These are phyloP conservation scores for Tricholoma bakamatsutake DNA, from an alignment of 768 basidiomycete genomes.

Conservation along the genomic window DNA sequence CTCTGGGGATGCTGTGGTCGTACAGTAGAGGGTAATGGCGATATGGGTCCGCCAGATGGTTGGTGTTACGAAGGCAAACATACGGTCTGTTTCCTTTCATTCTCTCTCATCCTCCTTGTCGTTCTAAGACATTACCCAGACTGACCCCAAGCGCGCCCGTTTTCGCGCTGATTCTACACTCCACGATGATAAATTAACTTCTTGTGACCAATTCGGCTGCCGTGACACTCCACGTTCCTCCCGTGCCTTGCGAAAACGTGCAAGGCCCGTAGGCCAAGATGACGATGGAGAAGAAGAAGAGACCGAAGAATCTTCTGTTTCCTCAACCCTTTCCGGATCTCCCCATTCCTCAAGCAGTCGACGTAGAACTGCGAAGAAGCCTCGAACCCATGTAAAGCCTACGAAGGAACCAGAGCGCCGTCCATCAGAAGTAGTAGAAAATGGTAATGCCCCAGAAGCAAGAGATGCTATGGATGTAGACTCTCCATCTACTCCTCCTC, in stretches of 20 bases:
- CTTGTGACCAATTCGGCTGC: constrained; percentile 55
- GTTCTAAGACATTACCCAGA: constrained; percentile 33
- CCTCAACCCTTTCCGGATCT: constrained; percentile 11
- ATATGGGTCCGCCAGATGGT: constrained; percentile 79
- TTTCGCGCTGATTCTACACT: constrained; percentile 73
- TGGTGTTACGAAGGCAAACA: constrained; percentile 86
- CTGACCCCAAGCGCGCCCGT: constrained; percentile 67
- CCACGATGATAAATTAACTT: constrained; percentile 59
- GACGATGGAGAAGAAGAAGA: constrained; percentile 12
- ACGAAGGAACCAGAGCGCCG: neutral
- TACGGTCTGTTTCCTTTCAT: constrained; percentile 42
- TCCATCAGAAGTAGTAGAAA: constrained; percentile 1
- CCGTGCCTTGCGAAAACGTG: constrained; percentile 25
- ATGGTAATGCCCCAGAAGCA: neutral
- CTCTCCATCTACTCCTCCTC: neutral
- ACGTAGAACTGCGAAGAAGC: constrained; percentile 13
- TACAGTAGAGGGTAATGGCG: constrained; percentile 69
- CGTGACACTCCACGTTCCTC: constrained; percentile 32
- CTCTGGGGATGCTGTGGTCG: constrained; percentile 71
- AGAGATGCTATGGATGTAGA: constrained; percentile 16
- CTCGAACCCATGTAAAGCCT: constrained; percentile 4
- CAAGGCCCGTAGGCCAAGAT: constrained; percentile 13
- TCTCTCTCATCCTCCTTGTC: constrained; percentile 1
- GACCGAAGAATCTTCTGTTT: constrained; percentile 6
- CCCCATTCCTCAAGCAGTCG: constrained; percentile 17